Base-by-base conservation (phyloP, 2,329 filamentous ascomycete species). In the Clonostachys rhizophaga region DNA sequence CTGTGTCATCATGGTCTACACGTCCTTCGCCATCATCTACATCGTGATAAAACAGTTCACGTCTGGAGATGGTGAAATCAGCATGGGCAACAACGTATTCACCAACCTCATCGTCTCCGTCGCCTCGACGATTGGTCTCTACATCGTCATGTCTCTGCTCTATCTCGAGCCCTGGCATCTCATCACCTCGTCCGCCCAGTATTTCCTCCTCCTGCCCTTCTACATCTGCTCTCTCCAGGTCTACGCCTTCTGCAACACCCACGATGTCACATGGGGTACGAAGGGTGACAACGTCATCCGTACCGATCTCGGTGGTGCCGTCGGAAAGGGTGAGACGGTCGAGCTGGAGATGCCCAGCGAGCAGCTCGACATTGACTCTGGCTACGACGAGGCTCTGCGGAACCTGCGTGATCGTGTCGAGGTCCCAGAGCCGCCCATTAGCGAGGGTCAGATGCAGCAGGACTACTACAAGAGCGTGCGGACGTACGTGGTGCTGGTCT, bases 151-250 rank as follows among this genome's bases (percentile, higher is more conserved):
- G 85, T 94, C 87, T 20, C 90, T 99, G 71, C 71, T 99, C 50
- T 99, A 99, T 69, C 81, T 99, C 42, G 95, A 99, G 57, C 94
- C 94, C 0, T 99, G 94, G 94, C 94, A 99, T 74, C 94, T 99
- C 88, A 87, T 99, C 70, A 99, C 94, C 12, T 92, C 86, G 1
- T 84, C 89, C 0, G 81, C 78, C 1, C 91, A 96, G 65, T 99
- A 99, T 74, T 96, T 99, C 64, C 79, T 91, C 42, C 83, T 99
- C 24, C 76, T 99, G 35, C 94, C 94, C 0, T 86, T 79, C 37
- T 99, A 97, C 72, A 95, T 99, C 68, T 97, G 94, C 73, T 97
- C 90, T 0, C 78, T 99, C 3, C 94, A 99, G 67, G 91, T 97
- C 17, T 99, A 99, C 69, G 94, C 94, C 40, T 99, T 99, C 69